Conservation (phyloP, 2,329 filamentous ascomycete genomes). For the Beauveria bassiana region DNA sequence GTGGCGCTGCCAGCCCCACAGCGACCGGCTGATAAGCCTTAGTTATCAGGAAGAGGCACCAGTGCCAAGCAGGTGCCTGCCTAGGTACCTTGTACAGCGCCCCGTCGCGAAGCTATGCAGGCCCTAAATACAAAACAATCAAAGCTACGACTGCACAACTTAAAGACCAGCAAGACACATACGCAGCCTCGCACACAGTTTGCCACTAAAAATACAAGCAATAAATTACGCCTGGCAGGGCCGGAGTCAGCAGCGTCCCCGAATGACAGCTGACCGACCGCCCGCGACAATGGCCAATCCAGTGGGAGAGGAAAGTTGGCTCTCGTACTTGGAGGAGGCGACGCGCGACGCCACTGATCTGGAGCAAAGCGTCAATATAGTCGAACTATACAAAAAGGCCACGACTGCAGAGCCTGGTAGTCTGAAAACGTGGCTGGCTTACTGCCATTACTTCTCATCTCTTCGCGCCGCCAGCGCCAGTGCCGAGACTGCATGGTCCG, state of each 20-base stretch:
- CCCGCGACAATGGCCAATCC: constrained; percentile 42
- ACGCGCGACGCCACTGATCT: constrained; percentile 51
- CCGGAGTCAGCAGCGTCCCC: background rate
- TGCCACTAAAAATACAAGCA: background rate
- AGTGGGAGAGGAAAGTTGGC: constrained; percentile 69
- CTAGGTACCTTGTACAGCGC: no score
- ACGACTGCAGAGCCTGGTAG: constrained; percentile 66
- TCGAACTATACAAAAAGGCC: constrained; percentile 66
- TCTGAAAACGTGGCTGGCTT: constrained; percentile 65
- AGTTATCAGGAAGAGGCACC: background rate
- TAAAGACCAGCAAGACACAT: background rate
- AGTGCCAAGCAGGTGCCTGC: no score
- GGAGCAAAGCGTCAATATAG: constrained; percentile 59
- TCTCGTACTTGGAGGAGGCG: constrained; percentile 69
- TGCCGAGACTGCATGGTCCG: constrained; percentile 47
- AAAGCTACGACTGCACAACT: no score
- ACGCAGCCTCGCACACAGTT: background rate
- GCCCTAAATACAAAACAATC: no score
- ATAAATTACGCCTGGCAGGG: background rate
- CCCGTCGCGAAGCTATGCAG: no score
- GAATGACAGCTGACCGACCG: constrained; percentile 7
- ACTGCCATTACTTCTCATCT: constrained; percentile 70
- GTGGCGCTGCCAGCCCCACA: background rate
- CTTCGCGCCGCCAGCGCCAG: constrained; percentile 55
- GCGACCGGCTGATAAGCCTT: background rate